Conservation (phyloP, 2,329 filamentous ascomycete genomes). For the Graphiopsis chlorocephala region DNA sequence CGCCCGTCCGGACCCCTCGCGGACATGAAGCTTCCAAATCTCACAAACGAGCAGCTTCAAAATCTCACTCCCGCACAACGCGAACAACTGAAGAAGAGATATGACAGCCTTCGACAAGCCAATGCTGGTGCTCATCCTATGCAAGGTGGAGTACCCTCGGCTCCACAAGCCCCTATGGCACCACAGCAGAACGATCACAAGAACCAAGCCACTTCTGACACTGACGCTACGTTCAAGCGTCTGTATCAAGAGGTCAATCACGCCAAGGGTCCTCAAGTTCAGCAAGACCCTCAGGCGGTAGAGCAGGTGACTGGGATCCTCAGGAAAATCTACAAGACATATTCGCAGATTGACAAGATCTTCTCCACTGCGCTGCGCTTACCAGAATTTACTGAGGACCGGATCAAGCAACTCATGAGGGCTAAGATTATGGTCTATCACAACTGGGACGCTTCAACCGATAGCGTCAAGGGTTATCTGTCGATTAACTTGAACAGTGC, state of each 20-base stretch:
- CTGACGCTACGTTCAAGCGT: slow-evolving; percentile 5
- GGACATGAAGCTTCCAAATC: slow-evolving; percentile 15
- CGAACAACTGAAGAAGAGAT: slow-evolving; percentile 16
- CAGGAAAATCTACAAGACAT: slow-evolving; percentile 25
- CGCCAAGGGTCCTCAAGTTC: slow-evolving; percentile 29
- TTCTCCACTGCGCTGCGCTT: slow-evolving; percentile 23
- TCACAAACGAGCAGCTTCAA: slow-evolving; percentile 23
- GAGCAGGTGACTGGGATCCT: slow-evolving; percentile 25
- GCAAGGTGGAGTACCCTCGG: background rate
- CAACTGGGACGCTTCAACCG: slow-evolving; percentile 26
- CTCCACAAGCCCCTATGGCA: background rate
- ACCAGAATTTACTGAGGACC: slow-evolving; percentile 23
- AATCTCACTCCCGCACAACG: slow-evolving; percentile 23
- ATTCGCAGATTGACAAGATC: slow-evolving; percentile 25
- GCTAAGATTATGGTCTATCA: slow-evolving; percentile 28
- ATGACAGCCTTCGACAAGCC: slow-evolving; percentile 8
- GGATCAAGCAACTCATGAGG: slow-evolving; percentile 27
- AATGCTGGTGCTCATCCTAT: slow-evolving; percentile 8
- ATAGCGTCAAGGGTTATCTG: slow-evolving; percentile 30
- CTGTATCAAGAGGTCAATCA: slow-evolving; percentile 26
- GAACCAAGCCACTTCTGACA: slow-evolving; percentile 31
- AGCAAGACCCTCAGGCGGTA: slow-evolving; percentile 21
- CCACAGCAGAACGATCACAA: slow-evolving; percentile 44
- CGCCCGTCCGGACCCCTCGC: background rate
- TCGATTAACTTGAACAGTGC: slow-evolving; percentile 26